These are phyloP conservation scores for Fusarium sp. DNA, from an alignment of 2,329 filamentous ascomycete species.

Conservation along the genomic window DNA sequence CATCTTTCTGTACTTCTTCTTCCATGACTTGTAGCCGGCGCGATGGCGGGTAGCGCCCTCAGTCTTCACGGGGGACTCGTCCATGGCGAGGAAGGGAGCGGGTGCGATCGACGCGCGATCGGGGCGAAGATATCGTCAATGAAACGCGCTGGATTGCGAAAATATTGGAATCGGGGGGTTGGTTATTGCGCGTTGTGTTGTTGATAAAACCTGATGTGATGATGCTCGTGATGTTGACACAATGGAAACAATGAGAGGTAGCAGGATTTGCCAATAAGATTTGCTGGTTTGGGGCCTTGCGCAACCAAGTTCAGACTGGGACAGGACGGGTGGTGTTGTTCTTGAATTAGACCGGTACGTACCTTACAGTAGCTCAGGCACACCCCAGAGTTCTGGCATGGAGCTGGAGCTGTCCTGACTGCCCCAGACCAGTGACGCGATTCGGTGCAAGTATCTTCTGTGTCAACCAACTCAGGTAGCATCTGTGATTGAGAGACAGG, in stretches of 20 bases:
- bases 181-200: constrained; percentile 18
- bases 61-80: constrained; percentile 55
- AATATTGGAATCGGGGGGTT: neutral
- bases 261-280: constrained; percentile 26
- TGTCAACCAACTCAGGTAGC: neutral
- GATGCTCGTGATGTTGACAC: constrained; percentile 30
- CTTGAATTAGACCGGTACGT: constrained; percentile 33
- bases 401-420: neutral
- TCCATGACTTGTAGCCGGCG: constrained; percentile 75
- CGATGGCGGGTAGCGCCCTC: constrained; percentile 57
- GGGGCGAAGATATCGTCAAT: constrained; percentile 3
- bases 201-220: constrained; percentile 19
- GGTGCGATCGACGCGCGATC: constrained; percentile 18
- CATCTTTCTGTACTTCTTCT: constrained; percentile 97
- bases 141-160: constrained; percentile 17
- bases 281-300: constrained; percentile 28
- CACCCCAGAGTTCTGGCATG: neutral
- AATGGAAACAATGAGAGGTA: constrained; percentile 25
- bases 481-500: too few relatives aligned
- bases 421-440: neutral
- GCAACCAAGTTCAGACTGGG: constrained; percentile 20
- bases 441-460: constrained; percentile 2
- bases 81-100: constrained; percentile 46
- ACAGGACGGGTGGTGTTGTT: constrained; percentile 37
- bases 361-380: constrained; percentile 35